Conservation (phyloP, 164 flowering plant genomes). For the Aristolochia fimbriata region DNA sequence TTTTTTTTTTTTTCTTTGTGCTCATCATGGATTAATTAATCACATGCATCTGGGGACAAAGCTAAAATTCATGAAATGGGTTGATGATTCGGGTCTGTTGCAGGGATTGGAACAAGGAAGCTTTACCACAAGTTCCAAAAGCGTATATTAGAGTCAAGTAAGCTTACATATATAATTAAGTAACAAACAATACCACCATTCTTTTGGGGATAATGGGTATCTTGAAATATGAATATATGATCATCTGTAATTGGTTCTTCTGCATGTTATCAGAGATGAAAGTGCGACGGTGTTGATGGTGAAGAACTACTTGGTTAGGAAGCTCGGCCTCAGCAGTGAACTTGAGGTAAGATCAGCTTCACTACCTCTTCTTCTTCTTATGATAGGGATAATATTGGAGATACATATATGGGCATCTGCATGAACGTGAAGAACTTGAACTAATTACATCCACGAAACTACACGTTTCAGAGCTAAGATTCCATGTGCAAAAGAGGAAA, state of each 20-base stretch:
- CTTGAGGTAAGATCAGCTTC: constrained; percentile 19
- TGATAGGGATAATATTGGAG: no score
- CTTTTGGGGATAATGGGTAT: neutral
- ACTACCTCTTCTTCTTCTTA: neutral
- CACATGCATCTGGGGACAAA: no score
- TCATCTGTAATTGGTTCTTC: neutral
- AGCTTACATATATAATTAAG: constrained; percentile 12
- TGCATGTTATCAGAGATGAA: constrained; percentile 15
- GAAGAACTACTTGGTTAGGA: constrained; percentile 27
- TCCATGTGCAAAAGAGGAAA: no score
- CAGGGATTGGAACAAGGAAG: constrained; percentile 14
- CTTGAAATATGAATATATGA: no score
- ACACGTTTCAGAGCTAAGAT: no score
- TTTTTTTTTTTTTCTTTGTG: neutral
- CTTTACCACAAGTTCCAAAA: constrained; percentile 24
- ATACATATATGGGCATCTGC: no score
- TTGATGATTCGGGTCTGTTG: neutral
- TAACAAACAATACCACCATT: no score
- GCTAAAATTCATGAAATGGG: no score
- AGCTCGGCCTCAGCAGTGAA: constrained; percentile 30
- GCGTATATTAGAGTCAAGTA: constrained; percentile 36
- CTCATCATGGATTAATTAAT: no score
- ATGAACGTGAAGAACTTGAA: no score
- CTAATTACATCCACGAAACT: no score
- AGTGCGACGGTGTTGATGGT: constrained; percentile 26